Conservation (phyloP, 441 rosid species). For the Pelargonium fulgidum region DNA sequence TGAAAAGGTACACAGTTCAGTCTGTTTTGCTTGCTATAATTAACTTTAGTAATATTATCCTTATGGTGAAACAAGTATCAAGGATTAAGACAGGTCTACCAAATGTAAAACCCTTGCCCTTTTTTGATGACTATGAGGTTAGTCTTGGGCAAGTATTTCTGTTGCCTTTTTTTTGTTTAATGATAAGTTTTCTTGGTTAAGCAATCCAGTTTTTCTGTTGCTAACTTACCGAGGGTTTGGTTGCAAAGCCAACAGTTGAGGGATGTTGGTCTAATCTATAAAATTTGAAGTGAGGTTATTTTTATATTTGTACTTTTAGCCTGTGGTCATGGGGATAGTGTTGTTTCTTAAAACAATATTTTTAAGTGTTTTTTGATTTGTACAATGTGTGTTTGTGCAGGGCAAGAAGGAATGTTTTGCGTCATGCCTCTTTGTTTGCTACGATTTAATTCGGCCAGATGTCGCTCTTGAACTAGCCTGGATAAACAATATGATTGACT, state of each 20-base stretch:
- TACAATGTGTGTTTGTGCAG: slow-evolving; percentile 32
- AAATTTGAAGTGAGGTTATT: background rate
- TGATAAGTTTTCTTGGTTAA: background rate
- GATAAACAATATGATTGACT: slow-evolving; percentile 90
- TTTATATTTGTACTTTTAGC: background rate
- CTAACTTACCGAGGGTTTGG: no score
- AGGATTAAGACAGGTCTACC: background rate
- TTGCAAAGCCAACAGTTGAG: background rate
- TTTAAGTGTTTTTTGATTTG: background rate
- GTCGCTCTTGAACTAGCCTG: slow-evolving; percentile 89
- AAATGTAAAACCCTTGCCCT: no score
- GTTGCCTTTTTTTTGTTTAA: background rate
- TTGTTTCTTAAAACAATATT: no score
- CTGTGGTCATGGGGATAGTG: no score
- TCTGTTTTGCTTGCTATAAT: background rate
- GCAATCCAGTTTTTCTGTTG: background rate
- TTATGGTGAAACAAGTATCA: background rate
- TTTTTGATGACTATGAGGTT: background rate
- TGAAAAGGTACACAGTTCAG: slow-evolving; percentile 51
- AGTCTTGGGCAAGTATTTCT: background rate
- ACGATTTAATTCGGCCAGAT: slow-evolving; percentile 82
- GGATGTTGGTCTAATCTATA: background rate
- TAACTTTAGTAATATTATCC: background rate
- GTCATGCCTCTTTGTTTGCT: slow-evolving; percentile 91
- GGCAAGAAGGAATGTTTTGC: slow-evolving; percentile 98